Evolutionary conservation across 1,284 basidiomycete genomes (phyloP), one percentile per base, ranked within the genome.

Genomic region (Papiliotrema fonsecae): DNA sequence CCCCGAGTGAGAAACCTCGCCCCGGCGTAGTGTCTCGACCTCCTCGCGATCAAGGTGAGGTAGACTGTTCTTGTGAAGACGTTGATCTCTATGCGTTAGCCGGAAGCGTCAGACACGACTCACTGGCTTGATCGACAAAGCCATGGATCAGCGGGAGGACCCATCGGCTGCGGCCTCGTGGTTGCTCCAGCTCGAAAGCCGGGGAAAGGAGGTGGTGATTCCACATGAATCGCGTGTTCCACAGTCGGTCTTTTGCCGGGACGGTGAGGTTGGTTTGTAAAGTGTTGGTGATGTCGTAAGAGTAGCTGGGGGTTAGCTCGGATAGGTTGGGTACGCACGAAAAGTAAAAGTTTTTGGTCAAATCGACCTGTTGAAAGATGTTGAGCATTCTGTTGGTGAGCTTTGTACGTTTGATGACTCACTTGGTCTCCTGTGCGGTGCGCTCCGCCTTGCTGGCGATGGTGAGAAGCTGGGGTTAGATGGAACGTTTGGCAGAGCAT

Each of bases 301-400:
- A 93, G 69, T 96, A 91, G 57, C 92, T 93, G 58, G 28, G n/a
- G 41, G 32, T 31, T 37, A 41, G 6, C 6, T 31, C 34, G 18
- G n/a, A n/a, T n/a, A n/a, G n/a, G n/a, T n/a, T n/a, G n/a, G n/a
- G n/a, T n/a, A n/a, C 68, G 45, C 60, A 94, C 88, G 89, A 93
- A 73, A 98, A 98, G 76, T 98, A 99, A 70, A 98, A 98, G 75
- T 98, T 97, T 77, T 98, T 97, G 42, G 87, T 87, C 77, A 98
- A 82, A 62, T 99, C 96, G 3, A 98, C 93, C 70, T 94, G 90
- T 67, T 91, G 92, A 77, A 98, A 99, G n/a, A 88, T 83, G 54
- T 84, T 86, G 72, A 96, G 83, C 32, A 92, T 70, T 27, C 79
- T 76, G 39, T 63, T 49, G 65, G 59, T 16, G 43, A 34, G 42